These are phyloP conservation scores for Colletotrichum horii DNA, from an alignment of 2,329 filamentous ascomycete genomes.

Conservation along the genomic window DNA sequence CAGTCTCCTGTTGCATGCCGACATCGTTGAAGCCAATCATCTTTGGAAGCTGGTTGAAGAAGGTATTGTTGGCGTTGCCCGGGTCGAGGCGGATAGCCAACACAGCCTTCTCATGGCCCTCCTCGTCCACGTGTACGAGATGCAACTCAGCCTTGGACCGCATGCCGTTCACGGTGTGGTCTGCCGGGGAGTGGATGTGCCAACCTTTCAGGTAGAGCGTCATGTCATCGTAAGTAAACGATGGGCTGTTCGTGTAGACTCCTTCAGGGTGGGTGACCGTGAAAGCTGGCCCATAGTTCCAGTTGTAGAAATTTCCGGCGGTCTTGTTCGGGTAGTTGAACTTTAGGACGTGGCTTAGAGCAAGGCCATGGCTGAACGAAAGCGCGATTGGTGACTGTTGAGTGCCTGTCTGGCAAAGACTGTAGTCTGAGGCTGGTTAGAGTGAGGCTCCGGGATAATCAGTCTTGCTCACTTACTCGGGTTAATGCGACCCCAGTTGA, in stretches of 20 bases:
- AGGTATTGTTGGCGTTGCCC: constrained; percentile 38
- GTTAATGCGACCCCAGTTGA: constrained; percentile 20
- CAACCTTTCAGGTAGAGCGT: constrained; percentile 53
- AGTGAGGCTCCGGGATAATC: neutral
- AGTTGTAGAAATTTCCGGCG: constrained; percentile 49
- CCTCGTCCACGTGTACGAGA: constrained; percentile 49
- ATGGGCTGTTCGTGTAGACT: constrained; percentile 41
- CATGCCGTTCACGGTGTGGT: constrained; percentile 49
- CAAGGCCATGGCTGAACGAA: constrained; percentile 41
- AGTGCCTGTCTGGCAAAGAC: constrained; percentile 52
- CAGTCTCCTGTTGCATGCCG: constrained; percentile 2
- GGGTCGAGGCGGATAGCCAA: constrained; percentile 52
- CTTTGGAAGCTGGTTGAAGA: constrained; percentile 46
- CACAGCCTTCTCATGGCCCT: constrained; percentile 47
- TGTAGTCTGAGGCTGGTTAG: constrained; percentile 8
- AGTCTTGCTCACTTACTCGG: neutral
- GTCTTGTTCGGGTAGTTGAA: constrained; percentile 45
- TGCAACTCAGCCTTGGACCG: constrained; percentile 52
- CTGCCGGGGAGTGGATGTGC: constrained; percentile 57
- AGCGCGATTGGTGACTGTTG: constrained; percentile 56
- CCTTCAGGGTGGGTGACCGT: constrained; percentile 38
- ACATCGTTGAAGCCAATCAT: constrained; percentile 43
- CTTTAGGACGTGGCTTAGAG: constrained; percentile 39
- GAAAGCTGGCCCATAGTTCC: constrained; percentile 52
- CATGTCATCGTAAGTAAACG: constrained; percentile 48